Evolutionary conservation across 2,329 filamentous ascomycete genomes (phyloP).

Genomic region (Salinomyces thailandicus): DNA sequence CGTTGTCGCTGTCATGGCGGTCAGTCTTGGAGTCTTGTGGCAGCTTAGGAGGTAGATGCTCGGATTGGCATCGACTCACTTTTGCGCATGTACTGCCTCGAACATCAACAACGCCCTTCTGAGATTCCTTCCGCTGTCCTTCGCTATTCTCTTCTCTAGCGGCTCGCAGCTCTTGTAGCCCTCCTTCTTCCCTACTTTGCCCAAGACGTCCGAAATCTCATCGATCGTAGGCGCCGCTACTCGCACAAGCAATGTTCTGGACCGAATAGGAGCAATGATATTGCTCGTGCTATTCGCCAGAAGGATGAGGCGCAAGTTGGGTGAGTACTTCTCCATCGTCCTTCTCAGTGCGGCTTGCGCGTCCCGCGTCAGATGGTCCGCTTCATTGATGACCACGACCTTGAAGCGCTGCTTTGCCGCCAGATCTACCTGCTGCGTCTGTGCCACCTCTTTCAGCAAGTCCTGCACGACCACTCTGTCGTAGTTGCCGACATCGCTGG

Average conservation of each 20-base stretch:
- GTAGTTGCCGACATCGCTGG: constrained; percentile 91
- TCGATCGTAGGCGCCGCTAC: constrained; percentile 79
- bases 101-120: constrained; percentile 90
- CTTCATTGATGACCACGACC: constrained; percentile 98
- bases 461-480: constrained; percentile 95
- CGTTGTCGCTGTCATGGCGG: constrained; percentile 60
- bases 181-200: constrained; percentile 62
- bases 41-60: too few relatives aligned
- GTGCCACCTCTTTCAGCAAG: constrained; percentile 90
- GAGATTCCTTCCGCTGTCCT: constrained; percentile 82
- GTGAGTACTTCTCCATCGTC: constrained; percentile 99
- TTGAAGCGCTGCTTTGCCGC: constrained; percentile 89
- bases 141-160: constrained; percentile 75
- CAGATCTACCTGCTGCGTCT: constrained; percentile 97
- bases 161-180: constrained; percentile 66
- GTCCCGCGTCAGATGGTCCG: constrained; percentile 85
- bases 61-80: too few relatives aligned
- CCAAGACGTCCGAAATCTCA: constrained; percentile 72
- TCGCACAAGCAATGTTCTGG: constrained; percentile 78
- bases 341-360: constrained; percentile 87
- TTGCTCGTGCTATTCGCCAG: constrained; percentile 94
- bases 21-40: too few relatives aligned
- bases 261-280: constrained; percentile 96
- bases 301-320: constrained; percentile 82
- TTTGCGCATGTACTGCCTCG: constrained; percentile 92